Evolutionary conservation across 1,139 yeast genomes (phyloP).

Genomic region (Taiozyma onychis): DNA sequence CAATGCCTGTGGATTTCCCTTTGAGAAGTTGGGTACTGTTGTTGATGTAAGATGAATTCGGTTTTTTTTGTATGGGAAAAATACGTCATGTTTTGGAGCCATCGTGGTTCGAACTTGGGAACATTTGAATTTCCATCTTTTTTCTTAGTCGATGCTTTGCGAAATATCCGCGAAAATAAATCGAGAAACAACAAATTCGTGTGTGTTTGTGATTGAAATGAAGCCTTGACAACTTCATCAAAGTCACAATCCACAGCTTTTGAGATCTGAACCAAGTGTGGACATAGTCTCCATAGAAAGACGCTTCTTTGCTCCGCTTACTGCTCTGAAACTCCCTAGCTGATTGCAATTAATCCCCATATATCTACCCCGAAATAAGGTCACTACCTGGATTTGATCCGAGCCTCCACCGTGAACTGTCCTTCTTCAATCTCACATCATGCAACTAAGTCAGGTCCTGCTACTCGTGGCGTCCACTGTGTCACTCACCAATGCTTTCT

Average conservation of each 20-base stretch:
- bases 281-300: background rate
- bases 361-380: background rate
- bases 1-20: background rate
- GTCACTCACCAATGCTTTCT: conserved; percentile 45
- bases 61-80: background rate
- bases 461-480: background rate
- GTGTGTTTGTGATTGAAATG: background rate
- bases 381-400: background rate
- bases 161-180: background rate
- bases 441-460: background rate
- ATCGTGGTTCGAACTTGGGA: background rate
- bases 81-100: background rate
- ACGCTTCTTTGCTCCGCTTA: background rate
- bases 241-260: background rate
- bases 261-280: background rate
- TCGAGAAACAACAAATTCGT: background rate
- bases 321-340: background rate
- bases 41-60: background rate
- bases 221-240: background rate
- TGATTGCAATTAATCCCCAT: background rate
- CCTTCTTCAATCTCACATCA: background rate
- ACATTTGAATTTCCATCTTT: background rate
- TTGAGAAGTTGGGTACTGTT: background rate
- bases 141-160: no score
- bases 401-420: background rate